Base-by-base conservation (phyloP, 495 filamentous ascomycete genomes). In the Penicillium daleae region DNA sequence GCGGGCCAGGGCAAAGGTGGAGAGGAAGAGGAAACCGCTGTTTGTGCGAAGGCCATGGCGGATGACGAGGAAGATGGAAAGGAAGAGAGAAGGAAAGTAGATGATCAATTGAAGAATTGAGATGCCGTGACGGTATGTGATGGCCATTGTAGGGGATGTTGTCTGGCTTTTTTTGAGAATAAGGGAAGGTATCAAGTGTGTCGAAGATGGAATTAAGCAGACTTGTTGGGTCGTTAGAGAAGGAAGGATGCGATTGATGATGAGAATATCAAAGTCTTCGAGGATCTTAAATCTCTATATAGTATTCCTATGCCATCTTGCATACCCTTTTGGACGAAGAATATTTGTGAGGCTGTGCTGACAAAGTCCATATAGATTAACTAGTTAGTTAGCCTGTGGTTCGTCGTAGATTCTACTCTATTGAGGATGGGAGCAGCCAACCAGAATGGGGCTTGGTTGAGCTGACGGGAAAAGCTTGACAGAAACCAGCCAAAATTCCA, bases 41-140 rank as follows among this genome's bases (percentile, higher is more conserved):
- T 57, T 71, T 50, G 56, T 66, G n/a, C 63, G 60, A 29, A 80
- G 66, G 26, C 78, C 78, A 71, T 80, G 78, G 17, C 75, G 76
- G 22, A 68, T 50, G 42, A 73, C 64, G 40, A 81, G 74, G 50
- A 74, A 73, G 46, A 63, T 39, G 0, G 78, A 64, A 31, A 75
- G 39, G 35, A 70, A 60, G 21, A 81, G 61, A 22, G 66, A 54
- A 6, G 78, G 78, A 17, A 76, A 8, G 55, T 78, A 81, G 52
- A 75, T 51, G 21, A 71, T 63, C 19, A 80, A 56, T 64, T 75
- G 55, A 35, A 66, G 67, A 53, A 81, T 75, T 6, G 78, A 76
- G 48, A 80, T 63, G 32, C 68, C 78, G 42, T 76, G 53, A 51
- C 56, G 61, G 56, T 76, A 74, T 21, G 61, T 62, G 66, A 76